A percentile compares a stretch with the other conserved stretches of the same genome.
Evolutionary conservation across 192 early-diverging fungal genomes (phyloP).

Genomic region (Podila clonocystis): DNA sequence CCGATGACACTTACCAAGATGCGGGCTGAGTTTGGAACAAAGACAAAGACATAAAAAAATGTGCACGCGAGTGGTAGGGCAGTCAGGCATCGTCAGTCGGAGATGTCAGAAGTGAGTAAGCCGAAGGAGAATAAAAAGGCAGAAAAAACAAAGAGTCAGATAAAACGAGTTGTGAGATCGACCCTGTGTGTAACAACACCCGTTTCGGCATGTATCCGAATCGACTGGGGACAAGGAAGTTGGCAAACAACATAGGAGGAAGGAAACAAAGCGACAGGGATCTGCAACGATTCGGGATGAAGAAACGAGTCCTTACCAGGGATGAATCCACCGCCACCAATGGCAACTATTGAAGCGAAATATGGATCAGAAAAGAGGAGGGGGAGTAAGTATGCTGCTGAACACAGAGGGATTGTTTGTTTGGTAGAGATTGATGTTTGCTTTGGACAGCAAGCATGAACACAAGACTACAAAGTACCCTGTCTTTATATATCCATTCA

Average conservation of each 20-base stretch:
- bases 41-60: constrained; percentile 2
- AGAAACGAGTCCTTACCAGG: constrained; percentile 60
- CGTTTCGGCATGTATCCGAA: neutral
- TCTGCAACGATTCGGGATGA: neutral
- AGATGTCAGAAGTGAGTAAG: neutral
- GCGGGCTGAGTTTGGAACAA: constrained; percentile 38
- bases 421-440: too few relatives aligned
- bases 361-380: neutral
- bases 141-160: constrained; percentile 11
- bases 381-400: neutral
- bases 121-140: neutral
- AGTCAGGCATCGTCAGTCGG: neutral
- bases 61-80: neutral
- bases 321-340: constrained; percentile 83
- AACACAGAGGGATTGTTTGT: too few relatives aligned
- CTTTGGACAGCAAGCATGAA: too few relatives aligned
- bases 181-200: neutral
- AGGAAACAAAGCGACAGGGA: neutral
- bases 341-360: constrained; percentile 63
- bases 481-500: too few relatives aligned
- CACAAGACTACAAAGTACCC: too few relatives aligned
- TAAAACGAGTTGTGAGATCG: neutral
- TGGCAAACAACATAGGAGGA: neutral
- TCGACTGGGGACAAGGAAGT: neutral
- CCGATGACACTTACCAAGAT: constrained; percentile 38